Evolutionary conservation across 495 filamentous ascomycete species (phyloP).

Genomic region (Aspergillus bridgeri): DNA sequence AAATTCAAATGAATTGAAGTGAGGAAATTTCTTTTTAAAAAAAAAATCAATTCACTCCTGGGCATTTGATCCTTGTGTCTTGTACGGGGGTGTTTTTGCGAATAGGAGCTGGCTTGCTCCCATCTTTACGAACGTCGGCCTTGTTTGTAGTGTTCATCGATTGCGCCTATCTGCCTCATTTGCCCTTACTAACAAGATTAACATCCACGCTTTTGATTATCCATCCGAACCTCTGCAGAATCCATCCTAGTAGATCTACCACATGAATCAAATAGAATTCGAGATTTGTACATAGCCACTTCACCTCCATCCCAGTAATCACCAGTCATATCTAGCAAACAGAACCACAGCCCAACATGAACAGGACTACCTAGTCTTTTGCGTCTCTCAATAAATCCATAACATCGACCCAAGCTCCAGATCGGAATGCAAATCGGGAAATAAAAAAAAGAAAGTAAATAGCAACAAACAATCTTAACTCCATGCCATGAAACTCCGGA

Average conservation of each 20-base stretch:
- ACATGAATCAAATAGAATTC: not conserved
- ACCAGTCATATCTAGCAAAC: not conserved
- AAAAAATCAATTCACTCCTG: not conserved
- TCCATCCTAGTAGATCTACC: not conserved
- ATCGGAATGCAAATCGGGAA: not conserved
- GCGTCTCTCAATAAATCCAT: not conserved
- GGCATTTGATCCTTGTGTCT: slow-evolving; percentile 8
- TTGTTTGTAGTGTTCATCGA: not conserved
- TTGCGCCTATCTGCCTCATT: not conserved
- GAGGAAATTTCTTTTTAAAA: slow-evolving; percentile 25
- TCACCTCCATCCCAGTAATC: not conserved
- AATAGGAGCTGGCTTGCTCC: too few relatives aligned
- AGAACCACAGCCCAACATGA: not conserved
- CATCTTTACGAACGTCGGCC: too few relatives aligned
- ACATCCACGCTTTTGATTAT: too few relatives aligned
- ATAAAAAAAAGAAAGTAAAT: not conserved
- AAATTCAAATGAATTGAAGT: slow-evolving; percentile 31
- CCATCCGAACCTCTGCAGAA: not conserved
- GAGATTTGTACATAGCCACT: not conserved
- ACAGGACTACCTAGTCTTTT: not conserved
- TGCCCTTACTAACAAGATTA: too few relatives aligned
- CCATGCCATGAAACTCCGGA: slow-evolving; percentile 3
- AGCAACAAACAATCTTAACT: not conserved
- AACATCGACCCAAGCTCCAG: slow-evolving; percentile 1
- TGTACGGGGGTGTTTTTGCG: slow-evolving; percentile 10